Base-by-base conservation (phyloP, 306 rosid genomes). In the Cotoneaster glaucophyllus region DNA sequence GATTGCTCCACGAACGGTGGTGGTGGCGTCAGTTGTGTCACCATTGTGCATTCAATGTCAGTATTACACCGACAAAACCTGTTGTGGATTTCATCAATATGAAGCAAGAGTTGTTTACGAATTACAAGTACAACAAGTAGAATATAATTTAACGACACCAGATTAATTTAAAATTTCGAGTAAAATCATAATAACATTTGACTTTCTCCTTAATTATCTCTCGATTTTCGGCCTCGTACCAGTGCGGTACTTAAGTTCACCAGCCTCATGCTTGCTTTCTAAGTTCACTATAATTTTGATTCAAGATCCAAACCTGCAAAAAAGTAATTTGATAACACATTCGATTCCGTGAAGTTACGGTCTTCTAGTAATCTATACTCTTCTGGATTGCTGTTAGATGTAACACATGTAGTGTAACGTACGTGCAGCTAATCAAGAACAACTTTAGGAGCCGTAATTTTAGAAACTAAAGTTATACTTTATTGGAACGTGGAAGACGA, bases 1-100 rank as follows among this genome's bases (percentile, higher is more conserved):
- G 18, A 22, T 62, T 45, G 56, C n/a, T 50, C 70, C 70, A n/a
- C 61, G 11, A n/a, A 28, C 70, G 58, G 64, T 8, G 77, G 67
- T 58, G 79, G 69, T 56, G 80, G 79, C 70, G 39, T 61, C 77
- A 77, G 28, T 78, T 11, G 19, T 31, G 74, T 82, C 76, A n/a
- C 32, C 37, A 22, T 63, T 24, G 41, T 71, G 44, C 32, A 48
- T 67, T 63, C 34, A 37, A 8, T 32, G 74, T 41, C 69, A 53
- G 70, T 64, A 29, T 70, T 21, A 64, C 57, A 28, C 56, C 67
- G 69, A 73, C 85, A 26, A 61, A 77, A 71, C 9, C 54, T 73
- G 57, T 59, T 14, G 31, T 56, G 31, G 18, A 37, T 77, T 65
- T 77, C 71, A 71, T n/a, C 57, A 25, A 37, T 64, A 45, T 10